Base-by-base conservation (phyloP, 345 rosid species). In the Arabidopsis suecica region DNA sequence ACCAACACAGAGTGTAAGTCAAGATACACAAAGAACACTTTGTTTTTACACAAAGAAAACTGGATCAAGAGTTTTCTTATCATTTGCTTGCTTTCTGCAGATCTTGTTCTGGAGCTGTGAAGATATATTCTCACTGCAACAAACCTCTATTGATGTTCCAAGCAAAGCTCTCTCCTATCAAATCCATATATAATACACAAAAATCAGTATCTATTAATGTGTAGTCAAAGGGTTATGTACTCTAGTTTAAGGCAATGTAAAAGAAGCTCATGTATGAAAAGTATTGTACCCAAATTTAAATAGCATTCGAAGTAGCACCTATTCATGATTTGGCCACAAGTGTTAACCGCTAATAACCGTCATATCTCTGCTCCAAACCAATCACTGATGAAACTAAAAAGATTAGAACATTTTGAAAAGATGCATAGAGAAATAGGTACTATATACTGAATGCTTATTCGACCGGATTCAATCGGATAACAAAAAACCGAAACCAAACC, bases 1-100 rank as follows among this genome's bases (percentile, higher is more conserved):
- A 72, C 77, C 5, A 77, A 78, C 50, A 14, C 69, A 16, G 77
- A 78, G 20, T 78, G 77, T 78, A 72, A 66, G 81, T 60, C 59
- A 71, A 77, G 30, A 56, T 23, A 61, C 55, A 33, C 20, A 18
- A 53, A 38, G 13, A 18, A 16, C 8, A 75, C 42, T 16, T 32
- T 14, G 38, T 0, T 56, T 30, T 22, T 16, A 16, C 18, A 16
- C 18, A 16, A 16, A 16, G 18, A 16, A 16, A 16, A 16, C 18
- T 16, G 18, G 18, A 16, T 16, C 18, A 16, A 16, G 34, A 38
- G 22, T 33, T 32, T 49, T 58, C 53, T 49, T 33, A 20, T 22
- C 13, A 30, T 57, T 58, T 57, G 18, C 28, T 77, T 70, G 45
- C 20, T n/a, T 78, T 18, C 59, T 50, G 73, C 73, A 78, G 81